These are phyloP conservation scores for Teratosphaeria destructans DNA, from an alignment of 2,329 filamentous ascomycete species.

Conservation along the genomic window DNA sequence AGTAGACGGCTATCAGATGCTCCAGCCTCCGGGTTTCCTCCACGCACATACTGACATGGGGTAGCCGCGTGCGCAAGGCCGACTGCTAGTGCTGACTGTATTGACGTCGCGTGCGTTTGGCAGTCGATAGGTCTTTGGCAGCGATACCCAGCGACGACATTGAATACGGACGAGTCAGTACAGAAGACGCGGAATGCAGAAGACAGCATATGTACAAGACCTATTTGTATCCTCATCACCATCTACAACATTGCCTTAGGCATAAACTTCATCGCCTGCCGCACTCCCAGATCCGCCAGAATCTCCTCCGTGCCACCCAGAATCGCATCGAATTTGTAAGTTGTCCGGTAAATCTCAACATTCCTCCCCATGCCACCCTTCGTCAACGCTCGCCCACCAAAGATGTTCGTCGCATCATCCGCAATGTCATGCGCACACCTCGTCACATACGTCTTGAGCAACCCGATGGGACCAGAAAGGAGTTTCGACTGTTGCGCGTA, in stretches of 20 bases:
- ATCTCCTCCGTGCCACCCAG: constrained; percentile 78
- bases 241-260: constrained; percentile 69
- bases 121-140: too few relatives aligned
- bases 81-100: too few relatives aligned
- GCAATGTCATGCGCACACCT: constrained; percentile 72
- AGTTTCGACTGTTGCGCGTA: constrained; percentile 66
- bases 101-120: too few relatives aligned
- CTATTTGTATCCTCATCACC: neutral
- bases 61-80: too few relatives aligned
- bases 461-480: constrained; percentile 69
- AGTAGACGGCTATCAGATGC: too few relatives aligned
- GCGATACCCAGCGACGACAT: neutral
- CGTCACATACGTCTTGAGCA: constrained; percentile 71
- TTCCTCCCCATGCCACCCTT: constrained; percentile 73
- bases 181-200: neutral
- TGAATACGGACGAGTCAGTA: neutral
- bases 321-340: constrained; percentile 59
- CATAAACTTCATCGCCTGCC: constrained; percentile 75
- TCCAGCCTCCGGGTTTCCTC: too few relatives aligned
- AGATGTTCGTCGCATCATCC: constrained; percentile 76
- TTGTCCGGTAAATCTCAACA: constrained; percentile 75
- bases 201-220: neutral
- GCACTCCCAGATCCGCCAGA: constrained; percentile 66
- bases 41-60: neutral
- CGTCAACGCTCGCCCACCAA: constrained; percentile 70